Conservation (phyloP, 495 filamentous ascomycete species). For the Penicillium simplicissimum region DNA sequence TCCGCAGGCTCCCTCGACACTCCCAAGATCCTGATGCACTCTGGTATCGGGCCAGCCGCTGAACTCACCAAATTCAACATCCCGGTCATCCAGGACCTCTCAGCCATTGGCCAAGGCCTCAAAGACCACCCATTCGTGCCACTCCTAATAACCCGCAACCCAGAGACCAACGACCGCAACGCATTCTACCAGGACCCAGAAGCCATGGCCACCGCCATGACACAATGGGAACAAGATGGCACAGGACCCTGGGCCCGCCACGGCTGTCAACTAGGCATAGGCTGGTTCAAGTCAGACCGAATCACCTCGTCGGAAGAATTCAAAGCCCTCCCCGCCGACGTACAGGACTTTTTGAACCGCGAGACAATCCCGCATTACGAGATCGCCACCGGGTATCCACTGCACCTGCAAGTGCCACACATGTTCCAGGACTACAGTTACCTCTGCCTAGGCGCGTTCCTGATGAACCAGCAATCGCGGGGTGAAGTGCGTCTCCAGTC, state of each 20-base stretch:
- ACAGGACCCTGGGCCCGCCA: slow-evolving; percentile 46
- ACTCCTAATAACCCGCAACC: slow-evolving; percentile 27
- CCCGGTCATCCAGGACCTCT: slow-evolving; percentile 47
- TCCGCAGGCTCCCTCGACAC: slow-evolving; percentile 57
- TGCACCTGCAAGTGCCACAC: slow-evolving; percentile 31
- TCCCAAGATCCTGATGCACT: slow-evolving; percentile 64
- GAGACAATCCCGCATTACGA: slow-evolving; percentile 52
- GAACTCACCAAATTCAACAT: slow-evolving; percentile 57
- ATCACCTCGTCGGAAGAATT: slow-evolving; percentile 44
- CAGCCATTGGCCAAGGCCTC: slow-evolving; percentile 58
- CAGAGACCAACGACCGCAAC: slow-evolving; percentile 34
- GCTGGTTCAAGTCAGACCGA: slow-evolving; percentile 55
- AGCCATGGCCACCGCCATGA: slow-evolving; percentile 42
- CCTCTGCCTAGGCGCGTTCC: slow-evolving; percentile 27
- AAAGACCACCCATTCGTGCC: slow-evolving; percentile 51
- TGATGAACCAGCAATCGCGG: slow-evolving; percentile 42
- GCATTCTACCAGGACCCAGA: slow-evolving; percentile 33
- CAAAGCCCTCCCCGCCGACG: slow-evolving; percentile 38
- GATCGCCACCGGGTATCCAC: slow-evolving; percentile 37
- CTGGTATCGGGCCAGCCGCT: slow-evolving; percentile 58
- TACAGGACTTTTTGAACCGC: slow-evolving; percentile 40
- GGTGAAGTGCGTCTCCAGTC: slow-evolving; percentile 59
- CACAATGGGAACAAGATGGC: slow-evolving; percentile 48
- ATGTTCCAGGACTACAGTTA: slow-evolving; percentile 36
- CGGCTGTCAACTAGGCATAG: slow-evolving; percentile 44